Percentiles rank a stretch among this genome's conserved stretches.
phyloP scores from a whole-genome alignment of 768 basidiomycete species.

The Lenzites betulinus region DNA sequence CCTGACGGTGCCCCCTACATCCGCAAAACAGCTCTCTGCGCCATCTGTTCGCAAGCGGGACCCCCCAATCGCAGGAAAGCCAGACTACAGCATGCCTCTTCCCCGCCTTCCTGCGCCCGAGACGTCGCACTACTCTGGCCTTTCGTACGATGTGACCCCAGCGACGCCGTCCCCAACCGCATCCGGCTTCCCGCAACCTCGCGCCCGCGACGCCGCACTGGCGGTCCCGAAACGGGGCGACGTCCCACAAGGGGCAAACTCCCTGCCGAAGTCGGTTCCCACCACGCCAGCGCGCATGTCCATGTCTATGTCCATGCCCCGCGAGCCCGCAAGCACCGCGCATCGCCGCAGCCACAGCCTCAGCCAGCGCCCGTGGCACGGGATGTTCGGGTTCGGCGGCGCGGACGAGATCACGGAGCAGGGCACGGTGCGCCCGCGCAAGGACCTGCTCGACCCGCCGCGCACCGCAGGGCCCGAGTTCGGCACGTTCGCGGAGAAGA shows the following conservation, averaged over 20 bases:
- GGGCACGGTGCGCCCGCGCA: conserved; percentile 30
- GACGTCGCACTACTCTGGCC: conserved; percentile 77
- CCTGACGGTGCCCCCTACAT: conserved; percentile 15
- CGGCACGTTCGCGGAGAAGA: conserved; percentile 49
- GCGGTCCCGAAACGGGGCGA: conserved; percentile 38
- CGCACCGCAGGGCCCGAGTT: conserved; percentile 70
- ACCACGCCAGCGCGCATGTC: conserved; percentile 17
- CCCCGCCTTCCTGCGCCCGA: conserved; percentile 82
- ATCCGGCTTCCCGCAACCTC: conserved; percentile 54
- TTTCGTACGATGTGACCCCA: conserved; percentile 68
- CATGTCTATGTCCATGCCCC: conserved; percentile 44
- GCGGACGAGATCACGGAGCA: conserved; percentile 46
- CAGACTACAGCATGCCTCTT: conserved; percentile 82
- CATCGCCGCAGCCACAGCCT: conserved; percentile 85
- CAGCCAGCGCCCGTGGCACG: conserved; percentile 74
- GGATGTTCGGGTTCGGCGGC: conserved; percentile 52
- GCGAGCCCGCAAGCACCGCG: conserved; percentile 75
- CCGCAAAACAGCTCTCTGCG: conserved; percentile 35
- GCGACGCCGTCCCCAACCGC: conserved; percentile 59
- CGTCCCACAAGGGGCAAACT: conserved; percentile 12
- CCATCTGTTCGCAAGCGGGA: conserved; percentile 39
- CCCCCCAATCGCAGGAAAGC: conserved; percentile 40
- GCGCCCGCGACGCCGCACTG: conserved; percentile 67
- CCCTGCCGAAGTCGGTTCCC: conserved; percentile 26
- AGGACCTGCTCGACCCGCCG: conserved; percentile 41